Evolutionary conservation across 345 rosid genomes (phyloP).

Genomic region (Citrus hindsii): DNA sequence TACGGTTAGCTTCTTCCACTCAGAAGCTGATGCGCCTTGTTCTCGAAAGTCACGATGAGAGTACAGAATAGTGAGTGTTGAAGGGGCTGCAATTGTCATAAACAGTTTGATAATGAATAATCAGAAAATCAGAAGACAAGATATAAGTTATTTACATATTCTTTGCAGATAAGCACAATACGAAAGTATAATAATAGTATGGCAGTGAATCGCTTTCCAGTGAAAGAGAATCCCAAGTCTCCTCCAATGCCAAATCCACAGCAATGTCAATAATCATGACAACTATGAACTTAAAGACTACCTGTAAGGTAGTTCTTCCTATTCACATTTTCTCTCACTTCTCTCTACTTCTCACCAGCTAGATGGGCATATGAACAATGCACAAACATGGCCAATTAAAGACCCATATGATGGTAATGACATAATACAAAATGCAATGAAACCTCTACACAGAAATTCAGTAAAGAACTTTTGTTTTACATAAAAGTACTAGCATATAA

Average conservation of each 20-base stretch:
- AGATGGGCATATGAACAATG: no score
- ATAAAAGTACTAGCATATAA: background rate
- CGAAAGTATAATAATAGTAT: no score
- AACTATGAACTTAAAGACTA: background rate
- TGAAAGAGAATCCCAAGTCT: background rate
- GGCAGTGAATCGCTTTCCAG: no score
- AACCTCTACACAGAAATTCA: no score
- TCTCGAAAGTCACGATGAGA: constrained; percentile 71
- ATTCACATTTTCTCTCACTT: background rate
- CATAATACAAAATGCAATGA: no score
- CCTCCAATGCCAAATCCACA: background rate
- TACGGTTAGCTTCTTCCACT: constrained; percentile 67
- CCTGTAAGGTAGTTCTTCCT: no score
- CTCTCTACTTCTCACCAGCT: background rate
- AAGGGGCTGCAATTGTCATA: constrained; percentile 49
- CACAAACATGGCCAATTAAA: no score
- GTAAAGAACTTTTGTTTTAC: background rate
- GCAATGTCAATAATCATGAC: background rate
- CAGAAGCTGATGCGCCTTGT: constrained; percentile 66
- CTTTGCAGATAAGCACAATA: no score
- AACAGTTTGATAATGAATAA: background rate
- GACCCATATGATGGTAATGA: no score
- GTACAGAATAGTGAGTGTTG: constrained; percentile 69
- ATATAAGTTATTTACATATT: background rate
- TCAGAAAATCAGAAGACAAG: background rate